Evolutionary conservation across 139 green algal species (phyloP).

Genomic region (Trebouxia sp.): DNA sequence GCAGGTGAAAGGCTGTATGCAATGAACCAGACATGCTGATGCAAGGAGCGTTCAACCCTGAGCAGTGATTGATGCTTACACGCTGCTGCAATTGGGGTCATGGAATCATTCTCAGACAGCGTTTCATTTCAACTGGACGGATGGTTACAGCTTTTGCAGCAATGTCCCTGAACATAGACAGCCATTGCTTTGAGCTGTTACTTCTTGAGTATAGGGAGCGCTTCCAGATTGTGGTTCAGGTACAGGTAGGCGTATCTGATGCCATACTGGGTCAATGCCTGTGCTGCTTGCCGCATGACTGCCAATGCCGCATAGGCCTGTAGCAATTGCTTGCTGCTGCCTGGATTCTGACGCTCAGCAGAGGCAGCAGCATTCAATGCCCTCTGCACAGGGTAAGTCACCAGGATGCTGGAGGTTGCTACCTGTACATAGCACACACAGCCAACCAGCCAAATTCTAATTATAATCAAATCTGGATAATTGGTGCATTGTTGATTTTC

Average conservation of each 20-base stretch:
- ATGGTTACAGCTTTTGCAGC: neutral
- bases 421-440: neutral
- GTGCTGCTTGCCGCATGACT: constrained; percentile 47
- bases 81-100: too few relatives aligned
- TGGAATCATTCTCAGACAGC: too few relatives aligned
- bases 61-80: too few relatives aligned
- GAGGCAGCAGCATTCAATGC: constrained; percentile 32
- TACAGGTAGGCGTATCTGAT: constrained; percentile 50
- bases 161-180: neutral
- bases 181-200: too few relatives aligned
- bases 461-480: neutral
- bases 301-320: constrained; percentile 42
- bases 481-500: neutral
- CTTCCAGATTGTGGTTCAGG: constrained; percentile 39
- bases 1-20: too few relatives aligned
- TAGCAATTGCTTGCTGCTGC: constrained; percentile 29
- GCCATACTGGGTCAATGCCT: constrained; percentile 41
- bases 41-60: too few relatives aligned
- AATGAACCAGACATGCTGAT: too few relatives aligned
- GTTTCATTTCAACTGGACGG: too few relatives aligned
- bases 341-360: neutral
- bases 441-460: neutral
- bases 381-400: constrained; percentile 5
- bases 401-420: constrained; percentile 20
- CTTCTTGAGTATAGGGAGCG: neutral